phyloP scores from a whole-genome alignment of 306 rosid species.

The Lathyrus aphaca region DNA sequence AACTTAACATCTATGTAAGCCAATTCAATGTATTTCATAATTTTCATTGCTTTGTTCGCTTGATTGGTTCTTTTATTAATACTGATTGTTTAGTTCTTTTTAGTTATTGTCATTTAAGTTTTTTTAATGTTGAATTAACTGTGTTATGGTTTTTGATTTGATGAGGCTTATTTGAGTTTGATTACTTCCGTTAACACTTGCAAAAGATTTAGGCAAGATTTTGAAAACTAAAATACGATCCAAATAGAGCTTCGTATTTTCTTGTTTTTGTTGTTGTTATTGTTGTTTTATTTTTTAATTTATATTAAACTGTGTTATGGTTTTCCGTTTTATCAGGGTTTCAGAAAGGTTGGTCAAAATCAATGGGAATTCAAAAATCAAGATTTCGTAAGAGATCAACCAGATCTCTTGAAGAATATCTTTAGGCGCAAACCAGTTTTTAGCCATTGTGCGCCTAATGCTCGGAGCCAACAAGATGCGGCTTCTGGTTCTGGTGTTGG shows the following conservation, averaged over 20 bases:
- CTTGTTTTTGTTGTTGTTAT: too few species aligned
- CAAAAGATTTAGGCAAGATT: too few species aligned
- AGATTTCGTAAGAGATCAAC: slow-evolving; percentile 75
- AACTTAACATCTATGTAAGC: too few species aligned
- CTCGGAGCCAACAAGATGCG: slow-evolving; percentile 54
- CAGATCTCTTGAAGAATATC: slow-evolving; percentile 79
- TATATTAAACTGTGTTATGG: slow-evolving; percentile 26
- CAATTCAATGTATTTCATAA: too few species aligned
- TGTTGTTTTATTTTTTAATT: neutral
- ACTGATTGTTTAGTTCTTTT: too few species aligned
- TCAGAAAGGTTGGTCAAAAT: slow-evolving; percentile 76
- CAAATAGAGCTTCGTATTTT: neutral
- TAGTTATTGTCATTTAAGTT: too few species aligned
- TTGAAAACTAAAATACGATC: too few species aligned
- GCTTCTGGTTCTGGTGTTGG: too few species aligned
- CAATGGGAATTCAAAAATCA: slow-evolving; percentile 91
- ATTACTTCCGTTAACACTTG: neutral
- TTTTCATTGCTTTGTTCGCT: too few species aligned
- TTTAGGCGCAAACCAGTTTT: slow-evolving; percentile 83
- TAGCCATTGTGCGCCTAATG: slow-evolving; percentile 85
- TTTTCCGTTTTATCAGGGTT: slow-evolving; percentile 62
- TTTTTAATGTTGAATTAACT: slow-evolving; percentile 31
- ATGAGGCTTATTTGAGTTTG: too few species aligned
- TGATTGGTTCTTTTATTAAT: too few species aligned
- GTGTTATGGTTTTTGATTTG: slow-evolving; percentile 26